These are phyloP conservation scores for Blepharisma stoltei DNA, from an alignment of 73 alveolate species.

Conservation along the genomic window DNA sequence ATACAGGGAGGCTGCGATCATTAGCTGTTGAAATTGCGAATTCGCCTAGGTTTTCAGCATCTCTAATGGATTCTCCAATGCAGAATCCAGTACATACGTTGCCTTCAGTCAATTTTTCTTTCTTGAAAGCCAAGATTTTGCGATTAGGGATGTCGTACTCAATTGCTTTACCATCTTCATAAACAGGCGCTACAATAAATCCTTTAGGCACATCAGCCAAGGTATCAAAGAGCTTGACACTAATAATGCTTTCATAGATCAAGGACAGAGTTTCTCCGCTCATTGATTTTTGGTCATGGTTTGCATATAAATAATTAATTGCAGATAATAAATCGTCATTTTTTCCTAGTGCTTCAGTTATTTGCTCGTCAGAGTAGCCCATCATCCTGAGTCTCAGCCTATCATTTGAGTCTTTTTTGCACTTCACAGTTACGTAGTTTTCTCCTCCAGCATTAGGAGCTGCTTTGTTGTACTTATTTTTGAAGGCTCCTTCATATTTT, in stretches of 20 bases:
- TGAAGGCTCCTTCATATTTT: background rate
- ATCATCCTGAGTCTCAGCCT: background rate
- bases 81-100: background rate
- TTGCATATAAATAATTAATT: background rate
- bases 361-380: conserved; percentile 4
- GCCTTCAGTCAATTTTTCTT: conserved; percentile 13
- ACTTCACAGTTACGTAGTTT: background rate
- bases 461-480: background rate
- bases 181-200: background rate
- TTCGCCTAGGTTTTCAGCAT: background rate
- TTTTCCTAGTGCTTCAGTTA: background rate
- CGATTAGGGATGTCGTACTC: background rate
- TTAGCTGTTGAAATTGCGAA: background rate
- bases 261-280: background rate
- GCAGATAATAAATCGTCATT: background rate
- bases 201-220: background rate
- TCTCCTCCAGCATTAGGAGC: conserved; percentile 3
- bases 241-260: background rate
- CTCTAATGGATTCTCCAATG: background rate
- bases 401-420: background rate
- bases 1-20: background rate
- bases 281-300: background rate
- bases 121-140: background rate
- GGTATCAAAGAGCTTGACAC: background rate
- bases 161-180: background rate